These are phyloP conservation scores for Coemansia sp. DNA, from an alignment of 192 early-diverging fungal species.

Conservation along the genomic window DNA sequence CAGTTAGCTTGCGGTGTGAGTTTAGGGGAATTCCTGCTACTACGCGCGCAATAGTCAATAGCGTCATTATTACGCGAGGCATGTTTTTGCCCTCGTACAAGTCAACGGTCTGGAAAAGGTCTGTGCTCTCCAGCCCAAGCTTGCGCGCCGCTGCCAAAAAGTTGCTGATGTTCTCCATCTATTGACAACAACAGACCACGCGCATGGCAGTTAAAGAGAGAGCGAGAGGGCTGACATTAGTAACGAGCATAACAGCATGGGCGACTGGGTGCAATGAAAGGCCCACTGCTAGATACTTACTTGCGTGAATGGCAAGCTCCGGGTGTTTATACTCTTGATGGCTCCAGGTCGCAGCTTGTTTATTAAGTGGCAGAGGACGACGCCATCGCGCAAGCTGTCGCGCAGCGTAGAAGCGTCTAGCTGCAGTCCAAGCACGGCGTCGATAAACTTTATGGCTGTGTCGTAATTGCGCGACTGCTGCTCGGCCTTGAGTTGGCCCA, in stretches of 20 bases:
- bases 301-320: constrained; percentile 75
- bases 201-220: neutral
- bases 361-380: constrained; percentile 77
- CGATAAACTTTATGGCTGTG: constrained; percentile 66
- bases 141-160: constrained; percentile 72
- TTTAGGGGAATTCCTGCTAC: constrained; percentile 58
- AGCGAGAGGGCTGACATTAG: neutral
- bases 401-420: constrained; percentile 64
- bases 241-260: neutral
- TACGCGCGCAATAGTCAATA: constrained; percentile 70
- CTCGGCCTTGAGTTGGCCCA: constrained; percentile 61
- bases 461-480: constrained; percentile 64
- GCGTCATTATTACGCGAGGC: constrained; percentile 72
- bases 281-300: constrained; percentile 14
- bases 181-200: constrained; percentile 15
- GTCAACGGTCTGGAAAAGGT: constrained; percentile 82
- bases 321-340: constrained; percentile 72
- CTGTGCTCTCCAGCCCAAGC: constrained; percentile 73
- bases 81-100: constrained; percentile 83
- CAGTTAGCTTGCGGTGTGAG: constrained; percentile 40
- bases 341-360: constrained; percentile 77
- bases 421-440: constrained; percentile 60
- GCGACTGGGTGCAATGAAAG: neutral
- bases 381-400: constrained; percentile 70
- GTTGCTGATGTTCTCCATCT: constrained; percentile 87